Evolutionary conservation across 768 basidiomycete species (phyloP), one percentile per base, ranked within the genome.

Genomic region (Mycena haematopus): DNA sequence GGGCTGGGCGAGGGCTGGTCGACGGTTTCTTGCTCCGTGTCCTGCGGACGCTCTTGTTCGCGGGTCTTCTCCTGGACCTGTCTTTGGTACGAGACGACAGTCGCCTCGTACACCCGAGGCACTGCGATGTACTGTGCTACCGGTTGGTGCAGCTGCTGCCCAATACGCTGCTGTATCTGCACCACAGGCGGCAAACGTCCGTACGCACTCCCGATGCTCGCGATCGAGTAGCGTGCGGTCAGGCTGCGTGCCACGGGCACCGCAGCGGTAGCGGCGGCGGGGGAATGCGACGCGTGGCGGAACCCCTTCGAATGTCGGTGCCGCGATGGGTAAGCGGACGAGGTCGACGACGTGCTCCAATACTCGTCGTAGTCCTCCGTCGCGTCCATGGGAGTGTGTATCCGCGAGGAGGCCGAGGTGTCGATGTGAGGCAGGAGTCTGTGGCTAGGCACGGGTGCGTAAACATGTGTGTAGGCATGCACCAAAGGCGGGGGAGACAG

Each of bases 211-310:
- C 42, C 44, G 17, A 56, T 46, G 24, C 45, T 35, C 17, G 24
- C 52, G 29, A 45, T 45, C 3, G 58, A 60, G 58, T 60, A 52
- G 24, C 58, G 58, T 7, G 58, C 50, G 3, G 58, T 22, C 22
- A 60, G 58, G 25, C 44, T 53, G 8, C 60, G 54, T 10, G 59
- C 52, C 5, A 60, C 59, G 19, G 59, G 59, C 3, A 60, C 59
- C 19, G 24, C 59, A 0, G 52, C 52, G n/a, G n/a, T n/a, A n/a
- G n/a, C n/a, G n/a, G n/a, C n/a, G 13, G 42, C 44, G 15, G 52
- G 59, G 6, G 59, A 60, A 14, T 59, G 58, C n/a, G 58, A 59
- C 38, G 58, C 38, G 31, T 40, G 38, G 29, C 58, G 58, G 58
- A 59, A 52, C 2, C 29, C 17, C 31, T 47, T 44, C 22, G 56